Evolutionary conservation across 1,284 basidiomycete genomes (phyloP).

Genomic region (Cryptococcus wingfieldii): DNA sequence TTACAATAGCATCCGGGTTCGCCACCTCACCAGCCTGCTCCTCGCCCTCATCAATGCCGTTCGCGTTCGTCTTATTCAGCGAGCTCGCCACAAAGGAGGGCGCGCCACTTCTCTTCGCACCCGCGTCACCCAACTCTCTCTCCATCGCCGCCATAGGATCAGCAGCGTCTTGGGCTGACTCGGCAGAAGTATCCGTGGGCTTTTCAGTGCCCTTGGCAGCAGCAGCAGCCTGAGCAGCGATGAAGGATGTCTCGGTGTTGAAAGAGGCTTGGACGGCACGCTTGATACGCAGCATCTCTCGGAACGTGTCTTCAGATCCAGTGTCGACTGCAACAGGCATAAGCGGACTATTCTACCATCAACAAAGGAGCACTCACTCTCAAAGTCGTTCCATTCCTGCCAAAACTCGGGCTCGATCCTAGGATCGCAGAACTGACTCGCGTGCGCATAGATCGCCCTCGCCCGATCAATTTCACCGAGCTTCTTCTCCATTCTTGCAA

Average conservation of each 20-base stretch:
- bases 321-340: slow-evolving; percentile 62
- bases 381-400: slow-evolving; percentile 94
- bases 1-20: slow-evolving; percentile 25
- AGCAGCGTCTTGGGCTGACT: slow-evolving; percentile 49
- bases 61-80: slow-evolving; percentile 25
- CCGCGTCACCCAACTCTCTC: slow-evolving; percentile 62
- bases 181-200: slow-evolving; percentile 35
- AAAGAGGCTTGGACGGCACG: slow-evolving; percentile 96
- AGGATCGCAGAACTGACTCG: slow-evolving; percentile 97
- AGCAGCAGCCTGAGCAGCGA: slow-evolving; percentile 77
- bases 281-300: slow-evolving; percentile 98
- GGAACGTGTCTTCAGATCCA: slow-evolving; percentile 96
- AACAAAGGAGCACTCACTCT: slow-evolving; percentile 54
- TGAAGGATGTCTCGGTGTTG: slow-evolving; percentile 84
- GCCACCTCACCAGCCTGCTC: slow-evolving; percentile 24
- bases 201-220: slow-evolving; percentile 50
- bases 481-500: slow-evolving; percentile 93
- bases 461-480: slow-evolving; percentile 98
- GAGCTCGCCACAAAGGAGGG: slow-evolving; percentile 66
- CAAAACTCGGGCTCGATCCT: slow-evolving; percentile 86
- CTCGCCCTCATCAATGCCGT: slow-evolving; percentile 31
- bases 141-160: slow-evolving; percentile 58
- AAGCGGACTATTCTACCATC: background rate
- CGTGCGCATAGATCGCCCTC: slow-evolving; percentile 92
- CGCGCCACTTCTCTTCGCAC: slow-evolving; percentile 39